Percentiles rank a stretch among this genome's conserved stretches.
These are phyloP conservation scores for Calvatia gigantea DNA, from an alignment of 768 basidiomycete species.

Conservation along the genomic window DNA sequence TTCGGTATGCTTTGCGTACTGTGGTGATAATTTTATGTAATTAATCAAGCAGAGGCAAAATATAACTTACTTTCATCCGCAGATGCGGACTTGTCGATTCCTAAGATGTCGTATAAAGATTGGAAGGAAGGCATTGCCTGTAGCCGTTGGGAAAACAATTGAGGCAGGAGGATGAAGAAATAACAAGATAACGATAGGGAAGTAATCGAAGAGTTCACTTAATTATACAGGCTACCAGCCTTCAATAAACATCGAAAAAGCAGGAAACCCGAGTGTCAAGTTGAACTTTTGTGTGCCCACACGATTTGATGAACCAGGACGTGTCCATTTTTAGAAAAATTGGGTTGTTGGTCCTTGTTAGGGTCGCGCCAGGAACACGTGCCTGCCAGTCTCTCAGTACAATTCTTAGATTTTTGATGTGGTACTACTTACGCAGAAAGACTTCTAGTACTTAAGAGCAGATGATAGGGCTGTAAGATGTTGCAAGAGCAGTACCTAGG, in stretches of 20 bases:
- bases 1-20: constrained; percentile 70
- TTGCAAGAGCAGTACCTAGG: neutral
- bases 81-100: constrained; percentile 38
- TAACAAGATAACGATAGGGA: neutral
- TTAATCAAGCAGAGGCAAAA: neutral
- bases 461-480: neutral
- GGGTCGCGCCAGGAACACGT: constrained; percentile 4
- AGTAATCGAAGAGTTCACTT: neutral
- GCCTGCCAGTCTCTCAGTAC: neutral
- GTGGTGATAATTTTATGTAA: neutral
- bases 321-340: neutral
- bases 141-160: neutral
- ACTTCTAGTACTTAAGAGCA: neutral
- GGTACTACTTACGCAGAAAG: too few species aligned
- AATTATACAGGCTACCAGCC: constrained; percentile 4
- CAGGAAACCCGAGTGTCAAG: neutral
- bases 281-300: neutral
- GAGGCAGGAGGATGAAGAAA: neutral
- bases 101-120: constrained; percentile 41
- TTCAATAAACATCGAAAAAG: constrained; percentile 3
- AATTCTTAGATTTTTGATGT: too few species aligned
- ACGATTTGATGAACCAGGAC: neutral
- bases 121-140: constrained; percentile 6
- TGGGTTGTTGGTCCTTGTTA: constrained; percentile 7
- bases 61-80: constrained; percentile 47